Conservation (phyloP, 179 eudicot species). For the Silene noctiflora region DNA sequence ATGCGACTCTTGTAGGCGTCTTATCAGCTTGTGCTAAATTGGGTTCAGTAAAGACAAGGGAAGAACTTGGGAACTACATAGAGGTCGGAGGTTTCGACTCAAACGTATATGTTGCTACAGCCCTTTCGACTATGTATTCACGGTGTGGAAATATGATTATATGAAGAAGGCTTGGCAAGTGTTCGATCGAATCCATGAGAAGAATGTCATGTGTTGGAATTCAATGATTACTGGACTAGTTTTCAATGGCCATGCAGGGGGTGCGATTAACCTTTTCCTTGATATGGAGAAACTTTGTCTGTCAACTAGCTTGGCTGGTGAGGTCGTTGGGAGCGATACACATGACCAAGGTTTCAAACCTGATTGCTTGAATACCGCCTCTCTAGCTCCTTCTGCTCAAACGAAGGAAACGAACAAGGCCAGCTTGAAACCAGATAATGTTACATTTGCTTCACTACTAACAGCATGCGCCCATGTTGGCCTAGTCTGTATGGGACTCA, state of each 20-base stretch:
- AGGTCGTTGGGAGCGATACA: neutral
- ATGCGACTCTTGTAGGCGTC: conserved; percentile 50
- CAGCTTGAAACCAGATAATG: conserved; percentile 39
- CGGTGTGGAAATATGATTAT: conserved; percentile 50
- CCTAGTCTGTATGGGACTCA: conserved; percentile 40
- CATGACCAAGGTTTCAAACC: neutral
- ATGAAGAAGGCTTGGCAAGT: conserved; percentile 40
- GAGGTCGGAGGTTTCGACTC: conserved; percentile 40
- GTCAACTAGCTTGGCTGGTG: neutral
- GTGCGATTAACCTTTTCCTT: conserved; percentile 32
- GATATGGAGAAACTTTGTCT: conserved; percentile 26
- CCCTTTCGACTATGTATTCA: conserved; percentile 50
- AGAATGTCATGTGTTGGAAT: conserved; percentile 52
- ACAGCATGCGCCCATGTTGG: conserved; percentile 64
- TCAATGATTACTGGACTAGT: conserved; percentile 58
- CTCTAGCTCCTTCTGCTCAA: neutral
- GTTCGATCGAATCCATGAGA: conserved; percentile 38
- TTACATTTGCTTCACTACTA: conserved; percentile 49
- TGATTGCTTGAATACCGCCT: neutral
- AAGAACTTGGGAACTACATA: conserved; percentile 41
- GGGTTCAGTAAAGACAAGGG: conserved; percentile 51
- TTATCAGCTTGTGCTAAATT: conserved; percentile 57
- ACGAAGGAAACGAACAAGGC: conserved; percentile 16
- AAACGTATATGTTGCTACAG: conserved; percentile 42
- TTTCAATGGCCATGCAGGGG: conserved; percentile 41